Percentiles rank a stretch among this genome's conserved stretches.
phyloP scores from a whole-genome alignment of 352 stramenopile genomes.

The Pythium dissimile region DNA sequence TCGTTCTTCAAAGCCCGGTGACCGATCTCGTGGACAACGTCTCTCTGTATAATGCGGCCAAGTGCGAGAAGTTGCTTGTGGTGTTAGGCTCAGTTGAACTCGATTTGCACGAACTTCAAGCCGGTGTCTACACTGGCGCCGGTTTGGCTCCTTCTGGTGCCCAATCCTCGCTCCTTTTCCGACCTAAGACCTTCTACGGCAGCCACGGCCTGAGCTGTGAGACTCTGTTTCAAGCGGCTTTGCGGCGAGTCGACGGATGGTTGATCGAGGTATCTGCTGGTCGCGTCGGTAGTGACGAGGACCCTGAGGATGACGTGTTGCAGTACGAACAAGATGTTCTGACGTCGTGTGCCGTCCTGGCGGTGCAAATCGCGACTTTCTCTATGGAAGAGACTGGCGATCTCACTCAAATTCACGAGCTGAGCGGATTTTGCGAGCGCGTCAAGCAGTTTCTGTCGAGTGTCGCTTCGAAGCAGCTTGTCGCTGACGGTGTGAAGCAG shows the following conservation, averaged over 20 bases:
- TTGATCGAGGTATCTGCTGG: background rate
- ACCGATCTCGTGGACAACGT: constrained; percentile 12
- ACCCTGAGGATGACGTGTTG: constrained; percentile 21
- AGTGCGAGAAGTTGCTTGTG: constrained; percentile 12
- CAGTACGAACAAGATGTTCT: constrained; percentile 18
- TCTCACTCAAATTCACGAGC: constrained; percentile 7
- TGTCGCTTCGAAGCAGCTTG: background rate
- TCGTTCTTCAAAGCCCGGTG: constrained; percentile 11
- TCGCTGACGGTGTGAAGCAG: background rate
- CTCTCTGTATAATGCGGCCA: constrained; percentile 3
- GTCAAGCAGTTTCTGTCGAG: constrained; percentile 10
- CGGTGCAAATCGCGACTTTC: constrained; percentile 19
- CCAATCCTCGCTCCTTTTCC: constrained; percentile 8
- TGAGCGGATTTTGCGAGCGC: constrained; percentile 14
- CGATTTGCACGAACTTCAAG: constrained; percentile 13
- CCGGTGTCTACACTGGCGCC: constrained; percentile 12
- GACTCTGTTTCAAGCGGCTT: constrained; percentile 1
- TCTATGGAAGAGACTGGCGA: constrained; percentile 20
- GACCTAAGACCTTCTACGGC: constrained; percentile 13
- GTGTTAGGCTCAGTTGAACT: constrained; percentile 12
- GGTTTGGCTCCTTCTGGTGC: constrained; percentile 1
- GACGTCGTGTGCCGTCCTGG: constrained; percentile 2
- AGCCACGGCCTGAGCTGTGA: constrained; percentile 1
- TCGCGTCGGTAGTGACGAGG: background rate
- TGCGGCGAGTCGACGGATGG: constrained; percentile 9